These are phyloP conservation scores for Ceriops zippeliana DNA, from an alignment of 345 rosid species.

Conservation along the genomic window DNA sequence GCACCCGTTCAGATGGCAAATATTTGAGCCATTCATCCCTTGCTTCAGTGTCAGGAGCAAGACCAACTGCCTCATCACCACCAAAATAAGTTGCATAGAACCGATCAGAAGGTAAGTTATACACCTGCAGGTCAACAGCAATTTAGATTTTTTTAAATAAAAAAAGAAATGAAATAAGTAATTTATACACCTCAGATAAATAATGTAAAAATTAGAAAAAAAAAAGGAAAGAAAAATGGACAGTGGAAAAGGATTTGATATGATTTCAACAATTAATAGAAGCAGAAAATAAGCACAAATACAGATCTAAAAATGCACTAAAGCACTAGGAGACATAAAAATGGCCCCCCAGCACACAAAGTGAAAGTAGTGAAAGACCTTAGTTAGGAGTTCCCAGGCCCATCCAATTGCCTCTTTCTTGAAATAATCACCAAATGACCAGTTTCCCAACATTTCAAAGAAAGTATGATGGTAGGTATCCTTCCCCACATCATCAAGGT, in stretches of 20 bases:
- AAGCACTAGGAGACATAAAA: too few relatives aligned
- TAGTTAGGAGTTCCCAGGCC: constrained; percentile 94
- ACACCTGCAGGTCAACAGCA: constrained; percentile 43
- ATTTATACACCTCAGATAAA: too few relatives aligned
- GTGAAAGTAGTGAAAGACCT: constrained; percentile 30
- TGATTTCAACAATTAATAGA: too few relatives aligned
- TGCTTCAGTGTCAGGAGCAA: constrained; percentile 86
- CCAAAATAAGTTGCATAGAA: constrained; percentile 95
- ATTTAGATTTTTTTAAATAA: constrained; percentile 2
- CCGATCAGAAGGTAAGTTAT: constrained; percentile 66
- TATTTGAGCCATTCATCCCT: constrained; percentile 70
- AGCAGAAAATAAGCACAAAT: too few relatives aligned
- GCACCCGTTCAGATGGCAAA: constrained; percentile 71
- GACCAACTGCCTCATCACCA: constrained; percentile 90
- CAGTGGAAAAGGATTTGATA: too few relatives aligned
- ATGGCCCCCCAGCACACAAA: too few relatives aligned
- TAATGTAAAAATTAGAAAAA: background rate
- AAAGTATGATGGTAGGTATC: constrained; percentile 99
- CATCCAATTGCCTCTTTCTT: constrained; percentile 91
- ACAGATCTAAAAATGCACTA: too few relatives aligned
- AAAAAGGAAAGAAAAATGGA: background rate
- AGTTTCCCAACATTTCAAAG: constrained; percentile 98
- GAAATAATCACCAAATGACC: constrained; percentile 98
- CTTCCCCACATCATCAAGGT: constrained; percentile 95
- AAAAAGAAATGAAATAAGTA: background rate